These are phyloP conservation scores for Lachnum nothofagi DNA, from an alignment of 2,329 filamentous ascomycete species.

Conservation along the genomic window DNA sequence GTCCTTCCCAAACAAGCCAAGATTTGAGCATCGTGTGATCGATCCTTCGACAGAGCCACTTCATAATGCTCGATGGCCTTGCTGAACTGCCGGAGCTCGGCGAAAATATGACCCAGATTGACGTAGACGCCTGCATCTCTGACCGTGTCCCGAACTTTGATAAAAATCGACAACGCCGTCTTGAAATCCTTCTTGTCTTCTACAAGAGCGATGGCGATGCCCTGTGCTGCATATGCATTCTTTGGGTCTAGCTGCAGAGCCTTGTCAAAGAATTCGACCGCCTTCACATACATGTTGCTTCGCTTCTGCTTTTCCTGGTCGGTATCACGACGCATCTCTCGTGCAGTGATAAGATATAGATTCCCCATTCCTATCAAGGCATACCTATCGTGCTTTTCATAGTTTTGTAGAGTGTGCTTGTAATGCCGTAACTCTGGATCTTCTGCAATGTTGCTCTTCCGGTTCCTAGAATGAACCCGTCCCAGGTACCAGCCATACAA, in stretches of 20 bases:
- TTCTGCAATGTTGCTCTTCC: slow-evolving; percentile 72
- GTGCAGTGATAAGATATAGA: slow-evolving; percentile 71
- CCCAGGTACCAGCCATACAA: slow-evolving; percentile 95
- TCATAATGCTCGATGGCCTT: slow-evolving; percentile 96
- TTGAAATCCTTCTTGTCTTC: slow-evolving; percentile 91
- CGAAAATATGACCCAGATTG: slow-evolving; percentile 89
- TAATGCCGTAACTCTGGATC: slow-evolving; percentile 91
- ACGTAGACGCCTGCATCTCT: slow-evolving; percentile 84
- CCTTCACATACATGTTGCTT: slow-evolving; percentile 78
- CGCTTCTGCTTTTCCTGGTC: slow-evolving; percentile 89
- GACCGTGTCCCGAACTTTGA: slow-evolving; percentile 84
- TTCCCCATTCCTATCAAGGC: slow-evolving; percentile 96
- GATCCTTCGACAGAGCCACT: slow-evolving; percentile 60
- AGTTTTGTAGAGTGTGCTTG: slow-evolving; percentile 89
- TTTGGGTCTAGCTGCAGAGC: slow-evolving; percentile 88
- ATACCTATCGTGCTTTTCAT: slow-evolving; percentile 98
- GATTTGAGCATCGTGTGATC: slow-evolving; percentile 58
- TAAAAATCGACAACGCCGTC: slow-evolving; percentile 77
- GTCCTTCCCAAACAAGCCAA: slow-evolving; percentile 67
- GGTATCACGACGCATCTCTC: slow-evolving; percentile 89
- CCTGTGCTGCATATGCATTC: slow-evolving; percentile 94
- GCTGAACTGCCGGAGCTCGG: slow-evolving; percentile 81
- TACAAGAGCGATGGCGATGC: slow-evolving; percentile 86
- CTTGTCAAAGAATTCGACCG: slow-evolving; percentile 98
- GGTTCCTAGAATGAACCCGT: slow-evolving; percentile 73